A percentile compares a stretch with the other conserved stretches of the same genome.
Conservation (phyloP, 345 rosid species). For the Citrus unshiu region DNA sequence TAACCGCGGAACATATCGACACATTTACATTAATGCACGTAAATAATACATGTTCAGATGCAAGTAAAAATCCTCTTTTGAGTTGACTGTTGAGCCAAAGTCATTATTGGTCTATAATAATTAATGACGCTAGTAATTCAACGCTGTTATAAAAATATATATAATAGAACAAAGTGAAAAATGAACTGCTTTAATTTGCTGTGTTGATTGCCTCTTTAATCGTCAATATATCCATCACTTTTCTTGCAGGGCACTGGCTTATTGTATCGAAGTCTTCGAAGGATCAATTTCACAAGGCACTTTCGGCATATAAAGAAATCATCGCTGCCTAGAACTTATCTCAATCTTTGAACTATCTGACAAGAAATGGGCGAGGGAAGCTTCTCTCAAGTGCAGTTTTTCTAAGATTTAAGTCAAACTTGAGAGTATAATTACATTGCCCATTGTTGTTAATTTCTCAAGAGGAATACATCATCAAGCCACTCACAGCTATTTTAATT, state of each 20-base stretch:
- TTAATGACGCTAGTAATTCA: background rate
- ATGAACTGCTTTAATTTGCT: background rate
- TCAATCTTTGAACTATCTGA: background rate
- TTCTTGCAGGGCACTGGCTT: slow-evolving; percentile 5
- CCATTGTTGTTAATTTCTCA: slow-evolving; percentile 2
- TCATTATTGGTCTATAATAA: background rate
- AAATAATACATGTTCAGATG: background rate
- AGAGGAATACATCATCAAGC: slow-evolving; percentile 26
- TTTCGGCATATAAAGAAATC: slow-evolving; percentile 17
- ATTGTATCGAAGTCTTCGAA: slow-evolving; percentile 3
- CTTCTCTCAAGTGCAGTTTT: slow-evolving; percentile 8
- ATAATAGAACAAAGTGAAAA: background rate
- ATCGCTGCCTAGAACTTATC: slow-evolving; percentile 12
- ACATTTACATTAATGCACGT: background rate
- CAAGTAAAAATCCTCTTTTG: background rate
- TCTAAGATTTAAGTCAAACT: slow-evolving; percentile 34
- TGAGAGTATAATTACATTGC: slow-evolving; percentile 13
- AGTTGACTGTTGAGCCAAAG: background rate
- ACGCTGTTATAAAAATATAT: background rate
- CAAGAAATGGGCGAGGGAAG: background rate
- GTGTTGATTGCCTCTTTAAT: background rate
- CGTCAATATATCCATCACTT: background rate
- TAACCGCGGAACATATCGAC: background rate
- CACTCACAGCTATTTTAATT: slow-evolving; percentile 19
- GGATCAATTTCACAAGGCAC: background rate